These are phyloP conservation scores for Erythrobasidium hasegawianum DNA, from an alignment of 1,284 basidiomycete genomes.

Conservation along the genomic window DNA sequence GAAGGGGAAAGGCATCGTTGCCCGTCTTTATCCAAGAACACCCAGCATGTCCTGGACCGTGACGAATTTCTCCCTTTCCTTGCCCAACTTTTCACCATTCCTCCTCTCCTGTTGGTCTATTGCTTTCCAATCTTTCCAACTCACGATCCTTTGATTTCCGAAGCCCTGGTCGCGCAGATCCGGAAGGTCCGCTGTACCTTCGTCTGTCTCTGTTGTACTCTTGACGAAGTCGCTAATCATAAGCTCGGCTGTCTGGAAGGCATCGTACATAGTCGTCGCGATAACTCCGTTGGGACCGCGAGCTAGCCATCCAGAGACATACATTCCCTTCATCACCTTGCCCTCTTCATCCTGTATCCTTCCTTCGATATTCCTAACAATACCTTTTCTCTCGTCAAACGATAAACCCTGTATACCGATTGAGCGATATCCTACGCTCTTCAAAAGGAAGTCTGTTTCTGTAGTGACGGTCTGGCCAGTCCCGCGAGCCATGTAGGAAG, in stretches of 20 bases:
- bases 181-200: constrained; percentile 10
- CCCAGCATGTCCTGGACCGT: constrained; percentile 42
- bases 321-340: constrained; percentile 58
- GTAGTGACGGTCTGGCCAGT: constrained; percentile 60
- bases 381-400: constrained; percentile 50
- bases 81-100: constrained; percentile 39
- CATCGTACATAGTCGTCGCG: constrained; percentile 89
- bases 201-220: constrained; percentile 1
- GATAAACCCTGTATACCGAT: constrained; percentile 48
- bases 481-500: constrained; percentile 6
- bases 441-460: constrained; percentile 73
- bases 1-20: too few relatives aligned
- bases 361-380: constrained; percentile 55
- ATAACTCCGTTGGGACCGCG: constrained; percentile 88
- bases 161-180: constrained; percentile 1
- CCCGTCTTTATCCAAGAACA: constrained; percentile 15
- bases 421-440: constrained; percentile 80
- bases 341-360: constrained; percentile 46
- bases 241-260: constrained; percentile 71
- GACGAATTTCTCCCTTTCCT: constrained; percentile 45
- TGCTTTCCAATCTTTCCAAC: constrained; percentile 43
- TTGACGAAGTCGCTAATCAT: constrained; percentile 58
- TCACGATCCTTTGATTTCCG: constrained; percentile 31
- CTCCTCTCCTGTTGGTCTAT: constrained; percentile 42
- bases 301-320: constrained; percentile 91